Evolutionary conservation across 2,329 filamentous ascomycete genomes (phyloP), one percentile per base, ranked within the genome.

Genomic region (Fusarium decemcellulare): DNA sequence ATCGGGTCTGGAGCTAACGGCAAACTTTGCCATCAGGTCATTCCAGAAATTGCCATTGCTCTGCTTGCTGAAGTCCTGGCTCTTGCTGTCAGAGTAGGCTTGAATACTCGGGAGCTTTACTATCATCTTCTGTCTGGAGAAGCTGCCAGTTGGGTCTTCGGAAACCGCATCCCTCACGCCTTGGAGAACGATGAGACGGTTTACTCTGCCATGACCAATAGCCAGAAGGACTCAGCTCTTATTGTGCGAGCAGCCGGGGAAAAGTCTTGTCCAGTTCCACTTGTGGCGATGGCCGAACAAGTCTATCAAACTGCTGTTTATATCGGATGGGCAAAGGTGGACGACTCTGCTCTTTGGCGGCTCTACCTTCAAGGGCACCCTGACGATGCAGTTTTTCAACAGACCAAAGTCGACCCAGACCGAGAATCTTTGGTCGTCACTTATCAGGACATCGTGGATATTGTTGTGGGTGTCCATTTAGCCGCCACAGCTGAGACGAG

Each of bases 141-240:
- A 9, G 51, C 36, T 16, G 34, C 32, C 9, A 54, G 51, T 12
- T 54, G 34, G 32, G 42, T 54, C 51, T 39, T 39, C 7, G 23
- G 29, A 16, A 54, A 54, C 23, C 51, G 51, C n/a, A 54, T 54
- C 11, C 34, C 51, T 12, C 51, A 54, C 42, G 37, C 37, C 29
- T 30, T 54, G n/a, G 51, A 27, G 8, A 36, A 36, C 9, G 51
- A 54, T 29, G 23, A 40, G n/a, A 54, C 34, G 10, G 37, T 54
- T 10, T 54, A 43, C 23, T 54, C 51, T n/a, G 51, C 51, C 37
- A 39, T 54, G 37, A 18, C 51, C 15, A 43, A 54, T 34, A 43
- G 51, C 27, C 51, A 54, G 27, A 54, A 54, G 37, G 51, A 54
- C 51, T 54, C 32, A 16, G 42, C 51, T 14, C 42, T 54, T 36